Evolutionary conservation across 208 protist genomes (phyloP).

Genomic region (Acanthamoeba healyi): DNA sequence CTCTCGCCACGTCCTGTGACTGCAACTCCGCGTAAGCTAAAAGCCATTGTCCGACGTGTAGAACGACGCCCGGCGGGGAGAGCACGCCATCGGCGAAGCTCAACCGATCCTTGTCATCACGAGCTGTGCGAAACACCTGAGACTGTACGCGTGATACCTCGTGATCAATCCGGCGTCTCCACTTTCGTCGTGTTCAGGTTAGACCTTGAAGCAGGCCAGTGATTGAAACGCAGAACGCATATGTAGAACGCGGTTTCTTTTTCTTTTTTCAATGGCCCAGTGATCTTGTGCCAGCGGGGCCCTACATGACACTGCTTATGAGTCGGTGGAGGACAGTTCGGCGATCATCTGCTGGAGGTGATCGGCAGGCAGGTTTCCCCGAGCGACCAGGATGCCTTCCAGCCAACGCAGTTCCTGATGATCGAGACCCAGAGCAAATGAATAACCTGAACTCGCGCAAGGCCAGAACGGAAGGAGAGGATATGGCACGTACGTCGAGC

Average conservation of each 20-base stretch:
- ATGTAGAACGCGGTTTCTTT: too few species aligned
- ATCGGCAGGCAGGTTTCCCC: background rate
- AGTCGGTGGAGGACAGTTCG: background rate
- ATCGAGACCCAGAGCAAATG: too few species aligned
- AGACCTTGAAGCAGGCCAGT: too few species aligned
- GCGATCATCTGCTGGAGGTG: background rate
- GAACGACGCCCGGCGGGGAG: background rate
- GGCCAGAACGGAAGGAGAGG: background rate
- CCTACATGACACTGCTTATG: too few species aligned
- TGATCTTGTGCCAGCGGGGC: too few species aligned
- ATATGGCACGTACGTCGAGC: background rate
- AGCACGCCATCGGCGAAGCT: background rate
- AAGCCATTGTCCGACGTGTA: background rate
- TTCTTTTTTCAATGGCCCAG: too few species aligned
- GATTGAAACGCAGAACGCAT: too few species aligned
- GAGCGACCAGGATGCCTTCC: background rate
- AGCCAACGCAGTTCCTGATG: slow-evolving; percentile 29
- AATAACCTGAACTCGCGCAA: too few species aligned
- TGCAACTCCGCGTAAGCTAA: background rate
- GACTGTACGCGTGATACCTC: too few species aligned
- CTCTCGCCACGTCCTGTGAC: too few species aligned
- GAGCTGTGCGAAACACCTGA: background rate
- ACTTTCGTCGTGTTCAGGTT: too few species aligned
- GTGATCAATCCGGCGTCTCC: too few species aligned
- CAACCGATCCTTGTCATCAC: background rate